A percentile compares a stretch with the other conserved stretches of the same genome.
phyloP scores from a whole-genome alignment of 2,329 filamentous ascomycete species.

The Macrophomina phaseolina region DNA sequence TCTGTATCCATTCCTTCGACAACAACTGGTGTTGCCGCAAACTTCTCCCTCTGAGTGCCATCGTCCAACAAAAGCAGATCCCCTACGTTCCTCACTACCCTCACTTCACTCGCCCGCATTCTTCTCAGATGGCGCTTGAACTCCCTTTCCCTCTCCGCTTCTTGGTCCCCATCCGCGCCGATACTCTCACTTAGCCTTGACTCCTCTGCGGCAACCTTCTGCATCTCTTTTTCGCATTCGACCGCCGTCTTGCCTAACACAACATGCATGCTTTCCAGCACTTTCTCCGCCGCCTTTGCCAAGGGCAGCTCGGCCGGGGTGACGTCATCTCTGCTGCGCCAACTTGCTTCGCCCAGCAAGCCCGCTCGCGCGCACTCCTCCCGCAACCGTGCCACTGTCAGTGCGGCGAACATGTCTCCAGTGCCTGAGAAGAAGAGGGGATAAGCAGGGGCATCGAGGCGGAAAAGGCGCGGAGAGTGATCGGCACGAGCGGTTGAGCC shows the following conservation, averaged over 20 bases:
- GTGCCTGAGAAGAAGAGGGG: conserved; percentile 96
- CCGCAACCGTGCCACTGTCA: conserved; percentile 85
- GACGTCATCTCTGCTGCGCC: conserved; percentile 79
- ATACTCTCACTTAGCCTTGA: conserved; percentile 49
- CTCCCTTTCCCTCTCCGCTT: conserved; percentile 59
- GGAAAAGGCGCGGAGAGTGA: conserved; percentile 79
- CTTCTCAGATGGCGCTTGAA: conserved; percentile 62
- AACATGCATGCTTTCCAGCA: conserved; percentile 90
- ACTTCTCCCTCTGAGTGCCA: conserved; percentile 67
- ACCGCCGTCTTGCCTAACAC: conserved; percentile 72
- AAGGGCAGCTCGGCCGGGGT: conserved; percentile 75
- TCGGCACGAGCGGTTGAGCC: conserved; percentile 74
- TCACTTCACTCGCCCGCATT: conserved; percentile 88
- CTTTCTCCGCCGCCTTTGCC: conserved; percentile 82
- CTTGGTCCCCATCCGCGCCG: conserved; percentile 49
- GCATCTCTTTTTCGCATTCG: conserved; percentile 70
- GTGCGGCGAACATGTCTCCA: conserved; percentile 96
- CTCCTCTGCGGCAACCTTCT: conserved; percentile 50
- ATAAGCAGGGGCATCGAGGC: conserved; percentile 82
- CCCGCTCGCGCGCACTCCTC: conserved; percentile 70
- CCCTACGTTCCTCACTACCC: conserved; percentile 75
- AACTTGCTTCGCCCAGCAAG: conserved; percentile 65
- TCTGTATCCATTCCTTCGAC: conserved; percentile 28
- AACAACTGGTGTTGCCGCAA: conserved; percentile 54
- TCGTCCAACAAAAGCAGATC: conserved; percentile 73